phyloP scores from a whole-genome alignment of 2,329 filamentous ascomycete genomes.

The Alternaria tenuissima region DNA sequence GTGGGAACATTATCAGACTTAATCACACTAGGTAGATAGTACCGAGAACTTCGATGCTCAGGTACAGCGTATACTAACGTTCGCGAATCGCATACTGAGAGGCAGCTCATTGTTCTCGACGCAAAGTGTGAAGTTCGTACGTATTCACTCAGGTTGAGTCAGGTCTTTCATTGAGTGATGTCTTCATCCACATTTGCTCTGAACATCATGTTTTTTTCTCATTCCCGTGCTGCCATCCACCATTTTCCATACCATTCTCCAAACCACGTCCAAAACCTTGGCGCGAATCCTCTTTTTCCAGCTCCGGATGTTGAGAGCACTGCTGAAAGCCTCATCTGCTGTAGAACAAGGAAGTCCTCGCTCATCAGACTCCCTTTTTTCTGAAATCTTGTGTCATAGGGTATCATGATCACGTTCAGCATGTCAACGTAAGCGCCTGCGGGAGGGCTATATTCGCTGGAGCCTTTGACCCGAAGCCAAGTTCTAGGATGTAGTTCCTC shows the following conservation, averaged over 20 bases:
- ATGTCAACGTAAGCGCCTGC: not conserved
- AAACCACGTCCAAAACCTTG: too few relatives aligned
- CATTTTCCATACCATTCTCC: not conserved
- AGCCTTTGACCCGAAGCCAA: not conserved
- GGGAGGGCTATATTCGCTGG: not conserved
- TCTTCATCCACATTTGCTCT: too few relatives aligned
- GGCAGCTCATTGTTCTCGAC: not conserved
- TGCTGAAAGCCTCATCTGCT: too few relatives aligned
- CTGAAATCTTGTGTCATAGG: not conserved
- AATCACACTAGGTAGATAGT: not conserved
- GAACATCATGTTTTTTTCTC: too few relatives aligned
- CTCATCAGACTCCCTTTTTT: not conserved
- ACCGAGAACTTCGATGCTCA: not conserved
- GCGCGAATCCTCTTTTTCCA: too few relatives aligned
- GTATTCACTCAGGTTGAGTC: not conserved
- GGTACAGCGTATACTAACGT: not conserved
- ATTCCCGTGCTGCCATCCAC: not conserved
- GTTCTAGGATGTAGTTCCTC: rapidly evolving
- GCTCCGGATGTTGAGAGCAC: too few relatives aligned
- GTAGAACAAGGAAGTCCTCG: too few relatives aligned
- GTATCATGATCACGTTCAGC: not conserved
- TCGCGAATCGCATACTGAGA: too few relatives aligned
- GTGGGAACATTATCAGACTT: too few relatives aligned
- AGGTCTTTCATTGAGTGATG: rapidly evolving
- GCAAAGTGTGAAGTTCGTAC: too few relatives aligned